Base-by-base conservation (phyloP, 345 rosid species). In the Gossypium longicalyx region DNA sequence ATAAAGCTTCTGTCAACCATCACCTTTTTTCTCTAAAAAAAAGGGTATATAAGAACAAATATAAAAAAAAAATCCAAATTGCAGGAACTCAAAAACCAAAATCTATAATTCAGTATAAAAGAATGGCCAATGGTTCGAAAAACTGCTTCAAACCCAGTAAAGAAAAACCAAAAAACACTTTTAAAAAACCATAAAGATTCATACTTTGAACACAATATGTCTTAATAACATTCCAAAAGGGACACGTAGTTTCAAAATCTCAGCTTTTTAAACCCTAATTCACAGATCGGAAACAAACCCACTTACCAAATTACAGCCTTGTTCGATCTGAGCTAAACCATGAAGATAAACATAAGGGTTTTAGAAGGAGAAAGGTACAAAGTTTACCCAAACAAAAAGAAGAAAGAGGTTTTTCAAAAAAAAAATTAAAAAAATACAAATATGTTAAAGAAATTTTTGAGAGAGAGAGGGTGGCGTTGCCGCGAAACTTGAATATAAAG, bases 401-500 rank as follows among this genome's bases (percentile, higher is more conserved):
- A 47, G 44, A 16, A 3, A 44, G 68, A 54, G 51, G 13, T 57
- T 51, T 53, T 53, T n/a, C 20, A 53, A n/a, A n/a, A n/a, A 17
- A 5, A 16, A 53, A 53, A 17, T 5, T 2, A 1, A n/a, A 54
- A 54, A n/a, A 8, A 54, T 2, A 52, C 56, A 52, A 54, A 54
- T 19, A 10, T 20, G 44, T 66, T 20, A 59, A 17, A 15, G n/a
- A 71, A 15, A 7, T 19, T 0, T 0, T 20, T 2, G 73, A 45
- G 76, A 76, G 20, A 22, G 15, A 17, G 25, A 73, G 49, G 44
- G 27, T 45, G 57, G 69, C 60, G 73, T 88, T 88, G 89, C 91
- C 91, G 91, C 89, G 89, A 88, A 88, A 86, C 91, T 88, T 88
- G 88, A 88, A 88, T 83, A 81, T 76, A 76, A 77, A 65, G 83